Evolutionary conservation across 352 stramenopile genomes (phyloP), one percentile per base, ranked within the genome.

Genomic region (Albugo candida): DNA sequence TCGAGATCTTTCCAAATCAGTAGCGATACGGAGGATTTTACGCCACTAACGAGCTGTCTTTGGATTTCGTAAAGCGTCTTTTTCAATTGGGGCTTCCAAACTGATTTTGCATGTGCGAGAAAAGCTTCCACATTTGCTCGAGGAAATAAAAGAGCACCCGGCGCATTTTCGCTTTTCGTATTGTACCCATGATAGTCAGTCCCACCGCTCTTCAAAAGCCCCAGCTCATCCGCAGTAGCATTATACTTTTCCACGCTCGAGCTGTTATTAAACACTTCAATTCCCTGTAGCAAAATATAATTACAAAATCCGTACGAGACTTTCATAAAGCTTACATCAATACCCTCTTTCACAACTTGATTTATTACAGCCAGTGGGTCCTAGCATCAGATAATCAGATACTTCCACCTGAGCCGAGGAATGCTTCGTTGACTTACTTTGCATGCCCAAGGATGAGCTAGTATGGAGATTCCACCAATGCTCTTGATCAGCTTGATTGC

Each of bases 151-250:
- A 91, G 83, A 17, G 65, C 70, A n/a, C 77, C 77, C 5, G 77
- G 77, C 5, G 68, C 61, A 46, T 67, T 64, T 57, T 91, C 77
- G 1, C 61, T 81, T 8, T 51, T 68, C 5, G 68, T 59, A 19
- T 91, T 68, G 51, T 87, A 87, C 20, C 74, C 77, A 46, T 91
- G 77, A 46, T 85, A 91, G 49, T 87, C 72, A n/a, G 77, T 86
- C 1, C 74, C 77, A 42, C 77, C 77, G 45, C 86, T 73, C 56
- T 67, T 79, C 19, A 91, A 54, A 11, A 91, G 54, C 1, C 61
- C 54, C 14, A 69, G 84, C 56, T 91, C 77, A 20, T 61, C 73
- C n/a, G 77, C 77, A 17, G 85, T 58, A 8, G 56, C 57, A 10
- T 74, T 71, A 56, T 91, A 91, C 57, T 81, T 69, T 51, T 87